phyloP scores from a whole-genome alignment of 768 basidiomycete species.

The Pluteus cervinus region DNA sequence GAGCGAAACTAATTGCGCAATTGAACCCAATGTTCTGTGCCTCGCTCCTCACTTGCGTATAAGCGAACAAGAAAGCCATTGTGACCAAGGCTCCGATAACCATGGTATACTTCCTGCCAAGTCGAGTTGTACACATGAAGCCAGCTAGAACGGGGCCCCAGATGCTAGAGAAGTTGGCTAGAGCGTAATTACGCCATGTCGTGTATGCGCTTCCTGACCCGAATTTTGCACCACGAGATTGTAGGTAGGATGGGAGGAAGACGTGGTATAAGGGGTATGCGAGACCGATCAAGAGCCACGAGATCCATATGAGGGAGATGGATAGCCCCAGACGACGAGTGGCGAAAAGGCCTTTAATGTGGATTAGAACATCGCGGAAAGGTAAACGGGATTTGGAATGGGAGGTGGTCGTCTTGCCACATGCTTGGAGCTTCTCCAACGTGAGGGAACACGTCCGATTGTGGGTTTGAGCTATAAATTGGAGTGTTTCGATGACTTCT shows the following conservation, averaged over 20 bases:
- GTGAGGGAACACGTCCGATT: constrained; percentile 39
- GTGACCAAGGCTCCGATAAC: too few species aligned
- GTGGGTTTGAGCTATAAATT: constrained; percentile 42
- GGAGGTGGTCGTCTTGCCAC: constrained; percentile 11
- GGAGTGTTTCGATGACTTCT: constrained; percentile 42
- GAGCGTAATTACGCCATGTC: constrained; percentile 44
- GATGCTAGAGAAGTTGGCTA: constrained; percentile 39
- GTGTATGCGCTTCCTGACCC: constrained; percentile 15
- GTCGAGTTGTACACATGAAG: too few species aligned
- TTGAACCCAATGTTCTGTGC: too few species aligned
- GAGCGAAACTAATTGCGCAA: too few species aligned
- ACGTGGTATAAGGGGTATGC: constrained; percentile 49
- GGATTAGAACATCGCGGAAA: neutral
- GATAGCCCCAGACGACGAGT: constrained; percentile 36
- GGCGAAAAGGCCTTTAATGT: constrained; percentile 37
- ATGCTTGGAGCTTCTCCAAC: constrained; percentile 33
- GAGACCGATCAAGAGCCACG: constrained; percentile 38
- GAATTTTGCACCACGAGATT: constrained; percentile 24
- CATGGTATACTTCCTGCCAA: too few species aligned
- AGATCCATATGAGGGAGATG: neutral
- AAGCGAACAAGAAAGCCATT: too few species aligned
- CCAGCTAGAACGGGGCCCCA: constrained; percentile 45
- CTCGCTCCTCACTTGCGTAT: too few species aligned
- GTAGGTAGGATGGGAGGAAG: constrained; percentile 46
- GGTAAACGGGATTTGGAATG: too few species aligned